These are phyloP conservation scores for Monilinia aucupariae DNA, from an alignment of 2,329 filamentous ascomycete species.

Conservation along the genomic window DNA sequence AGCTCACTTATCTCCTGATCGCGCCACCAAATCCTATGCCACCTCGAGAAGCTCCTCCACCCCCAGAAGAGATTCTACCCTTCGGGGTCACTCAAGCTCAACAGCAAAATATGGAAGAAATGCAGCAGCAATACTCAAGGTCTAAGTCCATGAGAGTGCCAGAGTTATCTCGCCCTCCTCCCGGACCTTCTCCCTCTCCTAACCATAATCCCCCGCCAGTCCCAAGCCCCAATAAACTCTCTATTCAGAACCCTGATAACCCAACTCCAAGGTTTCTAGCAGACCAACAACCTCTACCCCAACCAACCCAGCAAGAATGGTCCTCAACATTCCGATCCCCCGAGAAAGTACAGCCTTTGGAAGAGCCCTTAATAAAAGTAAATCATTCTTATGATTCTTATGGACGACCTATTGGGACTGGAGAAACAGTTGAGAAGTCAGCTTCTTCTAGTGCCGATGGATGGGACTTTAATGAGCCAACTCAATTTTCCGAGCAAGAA, in stretches of 20 bases:
- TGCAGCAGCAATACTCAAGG: slow-evolving; percentile 37
- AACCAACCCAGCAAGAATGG: slow-evolving; percentile 38
- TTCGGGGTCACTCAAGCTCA: slow-evolving; percentile 41
- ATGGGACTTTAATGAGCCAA: slow-evolving; percentile 88
- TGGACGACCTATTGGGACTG: slow-evolving; percentile 44
- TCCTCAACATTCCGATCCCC: slow-evolving; percentile 29
- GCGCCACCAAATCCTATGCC: slow-evolving; percentile 60
- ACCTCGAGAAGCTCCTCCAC: slow-evolving; percentile 57
- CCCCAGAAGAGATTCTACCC: slow-evolving; percentile 50
- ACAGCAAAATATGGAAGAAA: slow-evolving; percentile 37
- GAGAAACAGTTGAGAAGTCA: slow-evolving; percentile 44
- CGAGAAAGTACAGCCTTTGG: slow-evolving; percentile 34
- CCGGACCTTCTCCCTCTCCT: slow-evolving; percentile 40
- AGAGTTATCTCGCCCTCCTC: slow-evolving; percentile 42
- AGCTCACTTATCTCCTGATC: slow-evolving; percentile 64
- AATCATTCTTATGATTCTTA: slow-evolving; percentile 55
- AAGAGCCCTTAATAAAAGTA: slow-evolving; percentile 53
- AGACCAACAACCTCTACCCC: slow-evolving; percentile 43
- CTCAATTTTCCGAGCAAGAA: slow-evolving; percentile 52
- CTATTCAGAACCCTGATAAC: slow-evolving; percentile 38
- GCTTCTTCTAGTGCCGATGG: slow-evolving; percentile 57
- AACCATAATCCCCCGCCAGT: slow-evolving; percentile 56
- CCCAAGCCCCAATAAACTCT: slow-evolving; percentile 38
- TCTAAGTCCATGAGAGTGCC: slow-evolving; percentile 55
- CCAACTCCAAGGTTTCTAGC: slow-evolving; percentile 51